Conservation (phyloP, 192 early-diverging fungal genomes). For the Linnemannia zychae region DNA sequence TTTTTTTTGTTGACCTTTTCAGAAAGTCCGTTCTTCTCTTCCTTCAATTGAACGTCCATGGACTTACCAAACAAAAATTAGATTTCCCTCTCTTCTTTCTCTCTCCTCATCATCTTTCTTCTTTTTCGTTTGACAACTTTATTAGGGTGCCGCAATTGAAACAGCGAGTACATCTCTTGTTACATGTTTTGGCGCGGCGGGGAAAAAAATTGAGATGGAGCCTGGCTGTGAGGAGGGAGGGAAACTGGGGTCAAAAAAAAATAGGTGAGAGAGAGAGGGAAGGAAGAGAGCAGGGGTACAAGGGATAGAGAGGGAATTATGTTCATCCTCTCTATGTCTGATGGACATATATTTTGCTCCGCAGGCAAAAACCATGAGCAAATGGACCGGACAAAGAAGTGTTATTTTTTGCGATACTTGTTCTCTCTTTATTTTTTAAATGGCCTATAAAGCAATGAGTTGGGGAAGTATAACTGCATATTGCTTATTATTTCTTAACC, state of each 20-base stretch:
- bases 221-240: too few relatives aligned
- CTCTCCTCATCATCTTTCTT: neutral
- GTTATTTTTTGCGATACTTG: neutral
- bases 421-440: neutral
- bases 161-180: neutral
- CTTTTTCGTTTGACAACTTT: neutral
- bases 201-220: conserved; percentile 1
- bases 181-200: neutral
- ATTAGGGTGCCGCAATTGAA: conserved; percentile 1
- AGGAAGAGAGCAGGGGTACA: neutral
- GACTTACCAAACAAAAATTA: neutral
- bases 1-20: neutral
- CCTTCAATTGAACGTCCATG: neutral
- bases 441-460: too few relatives aligned
- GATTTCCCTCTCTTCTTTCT: too few relatives aligned
- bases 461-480: too few relatives aligned
- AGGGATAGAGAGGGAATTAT: neutral
- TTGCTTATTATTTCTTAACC: too few relatives aligned
- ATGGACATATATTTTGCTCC: conserved; percentile 9
- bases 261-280: neutral
- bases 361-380: neutral
- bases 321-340: neutral
- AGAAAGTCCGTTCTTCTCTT: neutral
- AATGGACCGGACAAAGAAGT: neutral
- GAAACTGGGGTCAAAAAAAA: neutral